Base-by-base conservation (phyloP, 208 protist species). In the Strigomonas galati region DNA sequence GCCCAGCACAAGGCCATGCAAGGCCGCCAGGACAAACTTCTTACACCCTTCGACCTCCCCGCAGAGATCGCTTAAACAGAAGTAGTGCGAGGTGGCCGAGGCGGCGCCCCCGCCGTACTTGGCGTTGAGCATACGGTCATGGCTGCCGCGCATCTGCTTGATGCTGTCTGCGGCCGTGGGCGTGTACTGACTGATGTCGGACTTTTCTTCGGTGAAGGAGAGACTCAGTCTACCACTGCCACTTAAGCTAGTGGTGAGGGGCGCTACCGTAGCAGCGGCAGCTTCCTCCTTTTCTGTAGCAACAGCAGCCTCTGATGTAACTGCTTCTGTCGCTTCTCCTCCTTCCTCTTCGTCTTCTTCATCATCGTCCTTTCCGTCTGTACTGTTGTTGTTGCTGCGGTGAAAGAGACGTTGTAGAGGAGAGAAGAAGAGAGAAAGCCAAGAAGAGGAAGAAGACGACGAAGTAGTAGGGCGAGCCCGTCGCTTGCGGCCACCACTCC, bases 21-120 rank as follows among this genome's bases (percentile, higher is more conserved):
- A 54, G 14, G 76, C 76, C 2, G 72, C 76, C 7, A 81, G 55
- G 9, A 79, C 62, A 23, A 57, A 51, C 68, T 79, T 79, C 12
- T 27, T 32, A 35, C 46, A 52, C 6, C 6, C 3, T 27, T 74
- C 69, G 1, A 79, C 58, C 46, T 55, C 55, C 12, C 40, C 54
- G 35, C 67, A 55, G 28, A 79, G 43, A n/a, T 79, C 69, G 23
- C 55, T 55, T 6, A 79, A 26, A n/a, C 31, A 62, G 28, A 31
- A 59, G 40, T 35, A 44, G 53, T 26, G 40, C 23, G 10, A 53
- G 2, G 15, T 58, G 32, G 26, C n/a, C 0, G 23, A 67, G 23
- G 48, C n/a, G 48, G 23, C 48, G 23, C 48, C 15, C 7, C n/a
- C 48, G 48, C n/a, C n/a, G 54, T 35, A n/a, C 21, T 31, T 59